phyloP scores from a whole-genome alignment of 805 yeast genomes.

The Limtongia smithiae region DNA sequence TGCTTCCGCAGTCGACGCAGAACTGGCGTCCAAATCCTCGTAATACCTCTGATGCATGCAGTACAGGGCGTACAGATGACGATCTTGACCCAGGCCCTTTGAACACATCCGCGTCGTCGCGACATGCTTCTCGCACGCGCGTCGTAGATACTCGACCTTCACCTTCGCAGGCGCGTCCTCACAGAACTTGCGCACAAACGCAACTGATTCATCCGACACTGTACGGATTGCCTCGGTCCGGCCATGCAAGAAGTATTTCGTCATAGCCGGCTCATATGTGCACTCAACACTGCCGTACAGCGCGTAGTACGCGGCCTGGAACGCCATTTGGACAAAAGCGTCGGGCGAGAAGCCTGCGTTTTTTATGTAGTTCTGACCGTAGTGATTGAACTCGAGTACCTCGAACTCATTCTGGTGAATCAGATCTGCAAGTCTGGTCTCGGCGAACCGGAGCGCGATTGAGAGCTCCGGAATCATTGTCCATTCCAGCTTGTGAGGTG shows the following conservation, averaged over 20 bases:
- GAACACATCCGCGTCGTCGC: conserved; percentile 65
- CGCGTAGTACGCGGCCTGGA: conserved; percentile 89
- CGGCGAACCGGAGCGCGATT: conserved; percentile 81
- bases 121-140: conserved; percentile 70
- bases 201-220: conserved; percentile 73
- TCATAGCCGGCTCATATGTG: conserved; percentile 96
- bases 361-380: conserved; percentile 74
- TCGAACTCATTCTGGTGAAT: conserved; percentile 87
- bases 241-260: conserved; percentile 80
- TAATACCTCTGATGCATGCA: conserved; percentile 68
- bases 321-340: conserved; percentile 90
- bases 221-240: conserved; percentile 90
- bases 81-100: conserved; percentile 82
- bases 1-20: too few relatives aligned
- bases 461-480: conserved; percentile 72
- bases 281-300: conserved; percentile 89
- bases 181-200: conserved; percentile 80
- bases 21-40: conserved; percentile 30
- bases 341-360: conserved; percentile 87
- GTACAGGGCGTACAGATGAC: conserved; percentile 82
- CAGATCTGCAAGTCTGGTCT: conserved; percentile 79
- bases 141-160: conserved; percentile 56
- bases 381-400: conserved; percentile 62
- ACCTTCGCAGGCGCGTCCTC: conserved; percentile 58
- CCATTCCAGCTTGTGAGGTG: conserved; percentile 90